Percentiles rank a stretch among this genome's conserved stretches.
These are phyloP conservation scores for Paraphoma chrysanthemicola DNA, from an alignment of 2,329 filamentous ascomycete genomes.

Conservation along the genomic window DNA sequence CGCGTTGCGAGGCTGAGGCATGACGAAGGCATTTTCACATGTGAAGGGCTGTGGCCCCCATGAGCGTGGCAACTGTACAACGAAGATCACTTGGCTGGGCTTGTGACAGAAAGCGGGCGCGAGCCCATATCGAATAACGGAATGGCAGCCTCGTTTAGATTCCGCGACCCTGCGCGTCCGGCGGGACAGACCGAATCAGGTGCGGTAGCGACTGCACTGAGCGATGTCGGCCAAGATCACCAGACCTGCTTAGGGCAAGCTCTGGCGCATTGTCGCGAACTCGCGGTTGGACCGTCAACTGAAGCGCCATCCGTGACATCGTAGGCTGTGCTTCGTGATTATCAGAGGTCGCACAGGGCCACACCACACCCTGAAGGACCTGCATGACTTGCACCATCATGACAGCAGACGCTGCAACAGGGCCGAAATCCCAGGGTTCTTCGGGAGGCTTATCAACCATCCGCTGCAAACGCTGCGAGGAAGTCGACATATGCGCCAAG, in stretches of 20 bases:
- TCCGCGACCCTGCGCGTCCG: conserved; percentile 30
- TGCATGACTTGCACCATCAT: not conserved
- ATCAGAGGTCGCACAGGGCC: not conserved
- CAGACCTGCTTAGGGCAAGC: conserved; percentile 22
- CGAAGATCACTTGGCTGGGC: conserved; percentile 29
- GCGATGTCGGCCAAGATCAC: conserved; percentile 38
- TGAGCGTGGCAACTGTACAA: conserved; percentile 12
- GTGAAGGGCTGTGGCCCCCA: conserved; percentile 1
- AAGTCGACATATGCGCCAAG: conserved; percentile 25
- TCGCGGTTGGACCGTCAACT: conserved; percentile 16
- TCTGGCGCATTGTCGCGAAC: conserved; percentile 7
- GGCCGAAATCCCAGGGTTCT: too few relatives aligned
- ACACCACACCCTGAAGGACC: not conserved
- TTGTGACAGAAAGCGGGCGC: conserved; percentile 32
- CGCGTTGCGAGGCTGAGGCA: conserved; percentile 14
- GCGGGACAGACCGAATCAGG: conserved; percentile 42
- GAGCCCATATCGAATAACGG: conserved; percentile 28
- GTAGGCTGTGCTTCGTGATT: conserved; percentile 15
- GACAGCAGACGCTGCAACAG: not conserved
- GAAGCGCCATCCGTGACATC: conserved; percentile 27
- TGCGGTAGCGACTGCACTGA: conserved; percentile 24
- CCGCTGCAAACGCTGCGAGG: conserved; percentile 27
- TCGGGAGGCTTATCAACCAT: conserved; percentile 13
- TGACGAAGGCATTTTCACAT: conserved; percentile 17
- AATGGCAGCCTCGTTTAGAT: conserved; percentile 38